Conservation (phyloP, 106 monocot species). For the Apostasia ramifera region DNA sequence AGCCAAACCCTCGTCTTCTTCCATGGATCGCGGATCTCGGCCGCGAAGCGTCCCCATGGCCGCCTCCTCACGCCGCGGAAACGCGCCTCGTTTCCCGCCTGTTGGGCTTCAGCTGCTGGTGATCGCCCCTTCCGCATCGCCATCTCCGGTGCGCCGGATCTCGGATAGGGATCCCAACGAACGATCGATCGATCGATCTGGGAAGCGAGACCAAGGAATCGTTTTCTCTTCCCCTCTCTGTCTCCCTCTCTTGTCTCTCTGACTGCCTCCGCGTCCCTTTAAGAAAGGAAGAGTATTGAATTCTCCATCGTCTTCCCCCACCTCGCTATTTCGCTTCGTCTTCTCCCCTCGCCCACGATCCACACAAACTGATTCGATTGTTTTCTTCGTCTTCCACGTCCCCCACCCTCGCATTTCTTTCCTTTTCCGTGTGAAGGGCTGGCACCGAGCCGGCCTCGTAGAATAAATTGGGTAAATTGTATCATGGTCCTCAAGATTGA, state of each 20-base stretch:
- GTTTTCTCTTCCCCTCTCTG: neutral
- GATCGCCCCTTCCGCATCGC: slow-evolving; percentile 5
- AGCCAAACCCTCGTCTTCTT: slow-evolving; percentile 34
- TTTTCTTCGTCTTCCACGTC: neutral
- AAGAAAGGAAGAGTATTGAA: slow-evolving; percentile 4
- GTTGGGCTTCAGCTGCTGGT: neutral
- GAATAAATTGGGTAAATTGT: too few relatives aligned
- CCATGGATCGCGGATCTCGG: slow-evolving; percentile 30
- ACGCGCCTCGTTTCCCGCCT: slow-evolving; percentile 5
- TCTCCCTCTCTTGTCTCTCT: neutral
- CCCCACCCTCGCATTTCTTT: too few relatives aligned
- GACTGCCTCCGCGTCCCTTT: neutral
- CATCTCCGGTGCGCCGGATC: neutral
- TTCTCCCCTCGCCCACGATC: neutral
- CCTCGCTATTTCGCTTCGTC: neutral
- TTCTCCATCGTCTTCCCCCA: slow-evolving; percentile 2
- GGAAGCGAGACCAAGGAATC: neutral
- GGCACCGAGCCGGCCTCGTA: too few relatives aligned
- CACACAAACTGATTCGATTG: neutral
- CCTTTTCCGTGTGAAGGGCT: too few relatives aligned
- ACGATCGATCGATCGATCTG: neutral
- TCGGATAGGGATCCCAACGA: neutral
- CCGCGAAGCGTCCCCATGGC: slow-evolving; percentile 38
- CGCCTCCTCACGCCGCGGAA: slow-evolving; percentile 31
- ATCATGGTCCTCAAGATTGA: too few relatives aligned